phyloP scores from a whole-genome alignment of 805 yeast genomes.

The Suhomyces sp. region DNA sequence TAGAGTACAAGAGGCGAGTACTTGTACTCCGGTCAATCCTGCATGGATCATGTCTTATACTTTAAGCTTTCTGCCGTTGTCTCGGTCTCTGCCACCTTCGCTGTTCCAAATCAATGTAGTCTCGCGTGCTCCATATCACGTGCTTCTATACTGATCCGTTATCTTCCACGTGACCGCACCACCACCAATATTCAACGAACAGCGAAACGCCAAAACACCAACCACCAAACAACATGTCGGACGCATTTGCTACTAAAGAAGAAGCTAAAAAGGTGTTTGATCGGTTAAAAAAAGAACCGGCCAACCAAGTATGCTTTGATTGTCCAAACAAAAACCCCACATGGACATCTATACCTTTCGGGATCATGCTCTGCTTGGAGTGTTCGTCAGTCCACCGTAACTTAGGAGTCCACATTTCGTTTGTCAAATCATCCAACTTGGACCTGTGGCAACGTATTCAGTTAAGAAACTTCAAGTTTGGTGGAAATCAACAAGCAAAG shows the following conservation, averaged over 20 bases:
- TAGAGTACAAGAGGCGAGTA: too few species aligned
- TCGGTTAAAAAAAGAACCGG: slow-evolving; percentile 59
- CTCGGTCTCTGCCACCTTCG: too few species aligned
- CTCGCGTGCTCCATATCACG: too few species aligned
- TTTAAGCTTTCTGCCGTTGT: too few species aligned
- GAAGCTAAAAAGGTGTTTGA: slow-evolving; percentile 65
- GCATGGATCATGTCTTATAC: too few species aligned
- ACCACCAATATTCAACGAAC: background rate
- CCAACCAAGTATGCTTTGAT: slow-evolving; percentile 88
- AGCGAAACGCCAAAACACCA: background rate
- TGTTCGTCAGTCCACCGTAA: slow-evolving; percentile 96
- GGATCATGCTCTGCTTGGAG: slow-evolving; percentile 86
- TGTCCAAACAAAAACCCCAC: slow-evolving; percentile 94
- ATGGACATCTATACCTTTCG: slow-evolving; percentile 98
- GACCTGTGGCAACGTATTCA: slow-evolving; percentile 94
- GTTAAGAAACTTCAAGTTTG: slow-evolving; percentile 86
- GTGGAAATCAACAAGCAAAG: slow-evolving; percentile 86
- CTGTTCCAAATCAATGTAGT: too few species aligned
- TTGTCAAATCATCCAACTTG: slow-evolving; percentile 86
- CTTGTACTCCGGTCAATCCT: too few species aligned
- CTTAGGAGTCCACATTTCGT: slow-evolving; percentile 92
- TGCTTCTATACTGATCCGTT: background rate
- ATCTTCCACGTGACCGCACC: background rate
- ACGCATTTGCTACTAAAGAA: slow-evolving; percentile 61
- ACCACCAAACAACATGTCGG: slow-evolving; percentile 29